phyloP scores from a whole-genome alignment of 306 rosid genomes.

The Cucumis cinereus region DNA sequence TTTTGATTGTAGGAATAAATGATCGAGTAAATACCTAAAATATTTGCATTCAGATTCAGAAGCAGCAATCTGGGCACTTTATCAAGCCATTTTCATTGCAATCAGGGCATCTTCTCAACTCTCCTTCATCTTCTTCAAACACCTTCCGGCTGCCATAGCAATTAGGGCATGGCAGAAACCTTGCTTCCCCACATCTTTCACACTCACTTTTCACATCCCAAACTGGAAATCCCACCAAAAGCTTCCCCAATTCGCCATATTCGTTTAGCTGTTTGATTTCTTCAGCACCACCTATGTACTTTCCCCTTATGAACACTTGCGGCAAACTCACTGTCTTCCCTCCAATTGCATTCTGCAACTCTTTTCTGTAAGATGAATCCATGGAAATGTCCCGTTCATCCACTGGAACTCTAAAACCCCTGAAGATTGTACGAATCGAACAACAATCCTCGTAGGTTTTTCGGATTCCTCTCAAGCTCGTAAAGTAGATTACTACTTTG shows the following conservation, averaged over 20 bases:
- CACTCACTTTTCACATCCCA: slow-evolving; percentile 42
- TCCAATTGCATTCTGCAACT: slow-evolving; percentile 32
- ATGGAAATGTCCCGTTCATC: slow-evolving; percentile 78
- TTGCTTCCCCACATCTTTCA: slow-evolving; percentile 50
- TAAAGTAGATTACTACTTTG: slow-evolving; percentile 52
- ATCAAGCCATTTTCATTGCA: slow-evolving; percentile 88
- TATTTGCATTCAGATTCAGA: slow-evolving; percentile 2
- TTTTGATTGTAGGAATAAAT: background rate
- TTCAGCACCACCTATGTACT: slow-evolving; percentile 59
- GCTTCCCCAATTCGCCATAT: slow-evolving; percentile 41
- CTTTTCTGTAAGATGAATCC: slow-evolving; percentile 61
- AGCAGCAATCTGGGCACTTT: slow-evolving; percentile 53
- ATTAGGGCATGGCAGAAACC: slow-evolving; percentile 58
- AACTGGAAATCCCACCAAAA: slow-evolving; percentile 39
- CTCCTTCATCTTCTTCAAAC: slow-evolving; percentile 38
- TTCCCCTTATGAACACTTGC: slow-evolving; percentile 54
- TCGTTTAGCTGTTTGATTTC: slow-evolving; percentile 51
- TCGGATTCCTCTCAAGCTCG: slow-evolving; percentile 67
- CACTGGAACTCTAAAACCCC: slow-evolving; percentile 47
- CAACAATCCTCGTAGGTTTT: slow-evolving; percentile 73
- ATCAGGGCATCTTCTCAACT: slow-evolving; percentile 39
- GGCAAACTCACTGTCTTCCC: slow-evolving; percentile 40
- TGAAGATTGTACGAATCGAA: slow-evolving; percentile 41
- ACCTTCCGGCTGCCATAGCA: slow-evolving; percentile 69
- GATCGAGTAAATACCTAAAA: background rate